A percentile compares a stretch with the other conserved stretches of the same genome.
These are phyloP conservation scores for Candida adriatica DNA, from an alignment of 805 yeast species.

Conservation along the genomic window DNA sequence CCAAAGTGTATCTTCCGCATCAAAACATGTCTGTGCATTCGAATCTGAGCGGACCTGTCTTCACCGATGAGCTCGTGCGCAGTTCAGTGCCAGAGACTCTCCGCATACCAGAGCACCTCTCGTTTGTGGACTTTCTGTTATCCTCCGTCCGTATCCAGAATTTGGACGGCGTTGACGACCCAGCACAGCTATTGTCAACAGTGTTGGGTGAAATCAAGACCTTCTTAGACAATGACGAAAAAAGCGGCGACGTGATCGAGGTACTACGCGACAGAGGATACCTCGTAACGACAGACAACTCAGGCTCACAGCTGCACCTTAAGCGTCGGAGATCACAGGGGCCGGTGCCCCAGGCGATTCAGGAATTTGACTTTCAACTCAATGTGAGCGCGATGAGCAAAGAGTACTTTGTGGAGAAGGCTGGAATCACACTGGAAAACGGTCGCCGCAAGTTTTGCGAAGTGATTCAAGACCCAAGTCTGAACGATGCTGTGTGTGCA, in stretches of 20 bases:
- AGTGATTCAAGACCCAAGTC: slow-evolving; percentile 4
- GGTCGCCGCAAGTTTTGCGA: slow-evolving; percentile 8
- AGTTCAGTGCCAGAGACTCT: slow-evolving; percentile 10
- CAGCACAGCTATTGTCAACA: slow-evolving; percentile 5
- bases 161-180: slow-evolving; percentile 7
- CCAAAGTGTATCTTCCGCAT: slow-evolving; percentile 6
- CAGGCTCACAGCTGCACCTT: background rate
- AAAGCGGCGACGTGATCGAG: slow-evolving; percentile 6
- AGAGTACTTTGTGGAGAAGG: slow-evolving; percentile 10
- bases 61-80: slow-evolving; percentile 4
- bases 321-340: background rate
- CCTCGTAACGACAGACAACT: slow-evolving; percentile 2
- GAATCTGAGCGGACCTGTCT: background rate
- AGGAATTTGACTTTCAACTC: slow-evolving; percentile 4
- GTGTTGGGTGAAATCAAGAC: slow-evolving; percentile 7
- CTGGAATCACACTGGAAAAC: slow-evolving; percentile 8
- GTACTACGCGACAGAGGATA: slow-evolving; percentile 9
- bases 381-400: slow-evolving; percentile 1
- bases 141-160: slow-evolving; percentile 5
- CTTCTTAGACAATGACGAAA: slow-evolving; percentile 6
- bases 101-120: slow-evolving; percentile 8
- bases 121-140: slow-evolving; percentile 7
- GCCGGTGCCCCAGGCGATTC: background rate
- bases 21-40: background rate
- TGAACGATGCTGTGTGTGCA: slow-evolving; percentile 7